phyloP scores from a whole-genome alignment of 306 rosid species.

The Begonia fuchsioides region DNA sequence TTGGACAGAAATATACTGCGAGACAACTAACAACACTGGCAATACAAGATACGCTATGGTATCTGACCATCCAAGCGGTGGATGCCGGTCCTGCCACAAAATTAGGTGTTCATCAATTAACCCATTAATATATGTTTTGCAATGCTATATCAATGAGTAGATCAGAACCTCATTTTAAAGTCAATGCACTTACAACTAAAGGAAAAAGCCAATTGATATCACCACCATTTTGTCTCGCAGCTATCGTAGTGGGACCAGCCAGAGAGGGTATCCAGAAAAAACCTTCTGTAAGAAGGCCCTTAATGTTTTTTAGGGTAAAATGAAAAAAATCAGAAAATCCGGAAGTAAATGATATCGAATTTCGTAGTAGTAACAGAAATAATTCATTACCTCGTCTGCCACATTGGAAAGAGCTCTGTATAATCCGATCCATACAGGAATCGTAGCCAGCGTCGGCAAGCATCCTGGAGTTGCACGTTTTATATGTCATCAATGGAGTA shows the following conservation, averaged over 20 bases:
- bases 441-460: conserved; percentile 77
- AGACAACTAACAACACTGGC: conserved; percentile 62
- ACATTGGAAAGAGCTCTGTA: conserved; percentile 96
- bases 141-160: too few species aligned
- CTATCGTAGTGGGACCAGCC: conserved; percentile 88
- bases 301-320: conserved; percentile 12
- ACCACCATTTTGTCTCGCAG: conserved; percentile 79
- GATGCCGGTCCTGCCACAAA: conserved; percentile 77
- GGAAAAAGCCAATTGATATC: conserved; percentile 96
- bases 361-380: conserved; percentile 5
- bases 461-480: conserved; percentile 33
- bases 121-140: too few species aligned
- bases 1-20: conserved; percentile 90
- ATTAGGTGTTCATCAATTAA: neutral
- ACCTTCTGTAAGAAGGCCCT: conserved; percentile 97
- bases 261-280: conserved; percentile 99
- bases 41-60: conserved; percentile 93
- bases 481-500: neutral
- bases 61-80: conserved; percentile 99
- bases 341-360: neutral
- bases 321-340: conserved; percentile 11
- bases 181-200: conserved; percentile 49
- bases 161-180: too few species aligned
- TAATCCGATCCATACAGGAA: conserved; percentile 95
- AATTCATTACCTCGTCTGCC: conserved; percentile 59